Evolutionary conservation across 2,329 filamentous ascomycete genomes (phyloP).

Genomic region (Fusarium tjaetaba): DNA sequence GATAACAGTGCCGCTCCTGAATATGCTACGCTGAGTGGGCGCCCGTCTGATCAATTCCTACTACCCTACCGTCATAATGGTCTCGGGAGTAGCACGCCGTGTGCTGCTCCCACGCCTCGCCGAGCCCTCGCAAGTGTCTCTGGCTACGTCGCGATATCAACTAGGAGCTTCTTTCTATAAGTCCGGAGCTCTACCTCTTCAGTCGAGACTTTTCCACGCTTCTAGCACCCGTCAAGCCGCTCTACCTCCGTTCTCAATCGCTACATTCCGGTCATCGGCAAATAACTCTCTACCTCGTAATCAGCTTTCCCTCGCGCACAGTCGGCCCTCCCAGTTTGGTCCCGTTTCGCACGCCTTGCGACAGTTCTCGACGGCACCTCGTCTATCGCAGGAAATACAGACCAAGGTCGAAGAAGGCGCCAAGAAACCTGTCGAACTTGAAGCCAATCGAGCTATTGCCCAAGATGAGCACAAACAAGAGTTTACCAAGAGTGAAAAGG

Average conservation of each 20-base stretch:
- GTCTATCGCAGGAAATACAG: slow-evolving; percentile 37
- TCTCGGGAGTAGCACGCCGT: slow-evolving; percentile 60
- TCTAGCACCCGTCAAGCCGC: slow-evolving; percentile 26
- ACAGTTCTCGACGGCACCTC: slow-evolving; percentile 45
- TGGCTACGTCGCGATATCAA: slow-evolving; percentile 37
- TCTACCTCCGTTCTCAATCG: slow-evolving; percentile 43
- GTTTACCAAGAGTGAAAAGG: slow-evolving; percentile 80
- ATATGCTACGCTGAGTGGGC: slow-evolving; percentile 44
- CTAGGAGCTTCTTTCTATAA: slow-evolving; percentile 31
- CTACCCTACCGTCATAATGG: slow-evolving; percentile 53
- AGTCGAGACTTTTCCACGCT: slow-evolving; percentile 32
- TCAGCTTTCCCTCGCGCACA: slow-evolving; percentile 2
- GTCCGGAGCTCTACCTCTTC: slow-evolving; percentile 23
- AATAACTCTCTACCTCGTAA: slow-evolving; percentile 3
- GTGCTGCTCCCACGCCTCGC: slow-evolving; percentile 60
- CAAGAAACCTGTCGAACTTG: slow-evolving; percentile 49
- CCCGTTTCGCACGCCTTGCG: slow-evolving; percentile 38
- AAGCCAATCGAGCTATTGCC: slow-evolving; percentile 46
- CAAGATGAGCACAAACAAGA: slow-evolving; percentile 52
- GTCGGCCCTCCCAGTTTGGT: slow-evolving; percentile 12
- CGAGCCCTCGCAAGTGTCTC: slow-evolving; percentile 45
- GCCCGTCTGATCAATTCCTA: slow-evolving; percentile 31
- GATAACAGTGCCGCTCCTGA: slow-evolving; percentile 40
- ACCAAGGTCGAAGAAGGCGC: slow-evolving; percentile 46
- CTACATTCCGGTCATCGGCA: slow-evolving; percentile 35